phyloP scores from a whole-genome alignment of 208 protist genomes.

The Trypanosoma lewisi region DNA sequence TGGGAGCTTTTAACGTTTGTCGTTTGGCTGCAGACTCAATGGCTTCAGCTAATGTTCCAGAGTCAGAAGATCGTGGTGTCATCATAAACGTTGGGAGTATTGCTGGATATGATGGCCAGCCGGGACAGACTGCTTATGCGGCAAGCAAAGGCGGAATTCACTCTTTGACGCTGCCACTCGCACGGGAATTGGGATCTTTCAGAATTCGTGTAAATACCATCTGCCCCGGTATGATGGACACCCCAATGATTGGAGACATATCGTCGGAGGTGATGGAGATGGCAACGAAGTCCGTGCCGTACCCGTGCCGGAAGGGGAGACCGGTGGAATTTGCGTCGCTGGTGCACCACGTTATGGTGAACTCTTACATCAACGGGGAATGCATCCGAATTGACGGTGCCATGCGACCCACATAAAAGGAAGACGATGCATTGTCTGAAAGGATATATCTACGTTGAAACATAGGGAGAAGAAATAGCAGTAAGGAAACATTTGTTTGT shows the following conservation, averaged over 20 bases:
- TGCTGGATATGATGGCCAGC: constrained; percentile 86
- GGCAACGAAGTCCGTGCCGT: constrained; percentile 52
- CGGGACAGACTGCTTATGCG: constrained; percentile 80
- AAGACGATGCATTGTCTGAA: neutral
- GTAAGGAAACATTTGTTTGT: neutral
- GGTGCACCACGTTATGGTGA: constrained; percentile 61
- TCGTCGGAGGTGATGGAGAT: constrained; percentile 27
- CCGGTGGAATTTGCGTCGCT: constrained; percentile 68
- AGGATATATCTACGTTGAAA: neutral
- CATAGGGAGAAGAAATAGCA: neutral
- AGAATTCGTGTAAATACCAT: constrained; percentile 78
- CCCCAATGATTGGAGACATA: constrained; percentile 53
- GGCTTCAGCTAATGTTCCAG: constrained; percentile 23
- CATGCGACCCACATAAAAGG: constrained; percentile 31
- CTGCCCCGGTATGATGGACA: constrained; percentile 75
- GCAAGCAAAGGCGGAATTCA: constrained; percentile 80
- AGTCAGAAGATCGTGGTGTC: constrained; percentile 56
- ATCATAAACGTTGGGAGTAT: constrained; percentile 81
- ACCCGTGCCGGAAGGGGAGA: constrained; percentile 56
- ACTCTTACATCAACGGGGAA: constrained; percentile 73
- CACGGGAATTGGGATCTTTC: constrained; percentile 47
- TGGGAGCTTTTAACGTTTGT: constrained; percentile 81
- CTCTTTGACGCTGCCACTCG: constrained; percentile 70
- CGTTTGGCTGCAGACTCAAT: constrained; percentile 56
- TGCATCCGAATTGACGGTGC: constrained; percentile 46